These are phyloP conservation scores for Lodderomyces elongisporus DNA, from an alignment of 1,139 yeast species.

Conservation along the genomic window DNA sequence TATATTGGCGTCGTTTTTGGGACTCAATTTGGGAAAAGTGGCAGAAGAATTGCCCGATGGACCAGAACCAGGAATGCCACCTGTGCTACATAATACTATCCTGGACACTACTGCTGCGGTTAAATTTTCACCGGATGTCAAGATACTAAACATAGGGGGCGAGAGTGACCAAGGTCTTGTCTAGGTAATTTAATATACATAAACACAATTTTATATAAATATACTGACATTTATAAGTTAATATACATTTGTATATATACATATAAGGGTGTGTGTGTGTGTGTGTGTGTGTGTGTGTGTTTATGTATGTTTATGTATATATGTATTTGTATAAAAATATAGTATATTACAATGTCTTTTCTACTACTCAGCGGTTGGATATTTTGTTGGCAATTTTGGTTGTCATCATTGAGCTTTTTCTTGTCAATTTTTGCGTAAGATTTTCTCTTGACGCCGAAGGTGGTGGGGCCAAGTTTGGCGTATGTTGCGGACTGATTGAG, in stretches of 20 bases:
- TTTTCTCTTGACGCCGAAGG: conserved; percentile 15
- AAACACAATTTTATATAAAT: conserved; percentile 3
- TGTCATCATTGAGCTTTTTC: conserved; percentile 30
- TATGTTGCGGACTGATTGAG: background rate
- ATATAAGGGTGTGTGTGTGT: too few relatives aligned
- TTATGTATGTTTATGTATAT: too few relatives aligned
- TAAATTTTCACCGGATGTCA: conserved; percentile 54
- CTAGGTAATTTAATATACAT: too few relatives aligned
- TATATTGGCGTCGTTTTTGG: conserved; percentile 54
- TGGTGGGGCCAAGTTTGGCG: background rate
- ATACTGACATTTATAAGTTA: conserved; percentile 3
- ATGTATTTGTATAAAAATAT: background rate
- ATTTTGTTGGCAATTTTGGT: conserved; percentile 15
- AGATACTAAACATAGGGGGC: conserved; percentile 49
- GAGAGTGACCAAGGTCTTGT: too few relatives aligned
- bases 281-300: too few relatives aligned
- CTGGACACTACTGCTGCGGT: conserved; percentile 49
- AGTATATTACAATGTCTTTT: too few relatives aligned
- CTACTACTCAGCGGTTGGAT: background rate
- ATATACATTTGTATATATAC: background rate
- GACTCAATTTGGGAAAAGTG: conserved; percentile 38
- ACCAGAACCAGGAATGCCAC: conserved; percentile 79
- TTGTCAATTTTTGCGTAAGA: conserved; percentile 26
- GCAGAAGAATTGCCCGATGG: conserved; percentile 54
- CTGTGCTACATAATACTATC: conserved; percentile 62